Conservation (phyloP, 306 rosid species). For the Inga laurina region DNA sequence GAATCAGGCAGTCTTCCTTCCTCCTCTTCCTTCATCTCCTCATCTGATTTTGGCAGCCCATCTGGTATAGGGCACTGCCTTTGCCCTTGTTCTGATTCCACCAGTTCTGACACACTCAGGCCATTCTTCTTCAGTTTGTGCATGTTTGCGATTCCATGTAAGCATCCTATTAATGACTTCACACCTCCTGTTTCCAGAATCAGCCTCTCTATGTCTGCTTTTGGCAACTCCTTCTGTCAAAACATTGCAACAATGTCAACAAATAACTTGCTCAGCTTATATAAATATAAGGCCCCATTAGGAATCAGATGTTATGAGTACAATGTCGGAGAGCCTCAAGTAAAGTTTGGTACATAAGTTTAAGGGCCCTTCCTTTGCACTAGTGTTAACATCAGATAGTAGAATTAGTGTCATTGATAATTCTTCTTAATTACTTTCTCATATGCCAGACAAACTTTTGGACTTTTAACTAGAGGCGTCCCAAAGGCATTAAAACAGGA, state of each 20-base stretch:
- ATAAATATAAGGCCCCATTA: neutral
- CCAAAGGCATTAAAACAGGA: neutral
- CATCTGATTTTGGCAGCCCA: slow-evolving; percentile 78
- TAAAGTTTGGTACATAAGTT: no score
- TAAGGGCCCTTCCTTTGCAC: no score
- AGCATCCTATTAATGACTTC: slow-evolving; percentile 68
- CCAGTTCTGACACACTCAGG: slow-evolving; percentile 19
- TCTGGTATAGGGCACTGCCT: slow-evolving; percentile 67
- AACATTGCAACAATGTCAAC: neutral
- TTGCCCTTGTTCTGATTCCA: slow-evolving; percentile 12
- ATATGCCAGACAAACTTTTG: neutral
- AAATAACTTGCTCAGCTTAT: neutral
- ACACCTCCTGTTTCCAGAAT: slow-evolving; percentile 72
- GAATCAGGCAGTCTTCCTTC: slow-evolving; percentile 77
- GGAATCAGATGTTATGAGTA: neutral
- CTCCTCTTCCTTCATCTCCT: slow-evolving; percentile 78
- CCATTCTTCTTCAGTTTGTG: slow-evolving; percentile 47
- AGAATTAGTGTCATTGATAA: neutral
- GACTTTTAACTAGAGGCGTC: neutral
- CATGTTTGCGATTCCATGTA: slow-evolving; percentile 63
- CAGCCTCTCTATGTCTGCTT: slow-evolving; percentile 69
- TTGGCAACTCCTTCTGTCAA: slow-evolving; percentile 66
- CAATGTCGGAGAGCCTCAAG: no score
- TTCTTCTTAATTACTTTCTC: neutral
- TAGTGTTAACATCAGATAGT: neutral